Base-by-base conservation (phyloP, 2,329 filamentous ascomycete species). In the Raffaelea albimanens region DNA sequence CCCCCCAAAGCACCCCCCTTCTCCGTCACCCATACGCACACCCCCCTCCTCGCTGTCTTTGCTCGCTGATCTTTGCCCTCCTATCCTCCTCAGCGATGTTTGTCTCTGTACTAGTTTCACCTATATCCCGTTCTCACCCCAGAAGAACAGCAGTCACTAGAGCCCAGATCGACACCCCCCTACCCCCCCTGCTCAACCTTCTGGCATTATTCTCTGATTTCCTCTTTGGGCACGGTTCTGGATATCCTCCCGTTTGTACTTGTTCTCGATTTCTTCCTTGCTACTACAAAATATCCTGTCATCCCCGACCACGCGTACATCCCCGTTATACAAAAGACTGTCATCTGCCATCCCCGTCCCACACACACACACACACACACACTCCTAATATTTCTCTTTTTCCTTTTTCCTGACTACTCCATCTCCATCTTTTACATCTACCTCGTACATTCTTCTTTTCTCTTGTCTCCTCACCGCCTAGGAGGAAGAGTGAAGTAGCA, bases 261-360 rank as follows among this genome's bases (percentile, higher is more conserved):
- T 36, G 42, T 7, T 43, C 40, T 44, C 5, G 31, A 29, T 44
- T 10, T 31, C 22, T 18, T 42, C 20, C 18, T 29, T 9, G 14
- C 14, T 10, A 25, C 41, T 23, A 4, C 39, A 4, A 20, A 22
- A 19, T 34, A 39, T 36, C 46, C 23, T 22, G 34, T 25, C 36
- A 19, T 31, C 36, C 38, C 19, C 20, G 18, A 21, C n/a, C 21
- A 16, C 29, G 23, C 25, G 29, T 43, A 44, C 23, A n/a, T 44
- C 25, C 18, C 34, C 20, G 46, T 48, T 46, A 46, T 51, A 51
- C 49, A 46, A 48, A 51, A 48, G 43, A 43, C 45, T 44, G 49
- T 48, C 49, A 51, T 44, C 49, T 51, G 46, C 49, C 49, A 51
- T 29, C 40, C 11, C 40, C 49, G 41, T 51, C 49, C 46, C 40